These are phyloP conservation scores for Oryza meridionalis DNA, from an alignment of 176 grass and related monocot species.

Conservation along the genomic window DNA sequence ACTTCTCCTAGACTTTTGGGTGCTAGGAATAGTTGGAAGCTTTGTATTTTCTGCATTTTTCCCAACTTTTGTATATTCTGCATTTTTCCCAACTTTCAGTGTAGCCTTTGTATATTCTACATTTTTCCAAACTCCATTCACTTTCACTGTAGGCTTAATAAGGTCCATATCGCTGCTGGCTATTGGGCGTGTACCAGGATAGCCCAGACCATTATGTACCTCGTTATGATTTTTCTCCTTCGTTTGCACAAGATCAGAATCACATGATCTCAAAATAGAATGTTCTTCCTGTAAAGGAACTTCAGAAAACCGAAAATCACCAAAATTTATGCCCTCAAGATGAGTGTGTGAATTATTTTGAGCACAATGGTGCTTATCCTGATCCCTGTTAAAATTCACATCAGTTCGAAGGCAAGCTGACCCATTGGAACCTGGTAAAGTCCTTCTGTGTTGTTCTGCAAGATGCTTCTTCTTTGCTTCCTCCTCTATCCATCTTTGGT, in stretches of 20 bases:
- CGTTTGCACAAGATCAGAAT: constrained; percentile 37
- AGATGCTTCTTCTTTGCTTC: constrained; percentile 78
- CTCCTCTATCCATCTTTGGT: constrained; percentile 82
- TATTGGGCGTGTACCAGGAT: constrained; percentile 31
- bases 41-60: constrained; percentile 54
- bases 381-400: constrained; percentile 37
- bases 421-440: constrained; percentile 38
- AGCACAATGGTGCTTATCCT: constrained; percentile 45
- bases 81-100: constrained; percentile 63
- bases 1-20: constrained; percentile 60
- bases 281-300: constrained; percentile 42
- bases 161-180: constrained; percentile 36
- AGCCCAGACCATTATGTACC: constrained; percentile 39
- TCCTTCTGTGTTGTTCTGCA: constrained; percentile 57
- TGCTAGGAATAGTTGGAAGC: constrained; percentile 42
- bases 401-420: constrained; percentile 19
- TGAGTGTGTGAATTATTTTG: constrained; percentile 40
- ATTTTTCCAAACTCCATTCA: constrained; percentile 65
- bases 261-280: constrained; percentile 32
- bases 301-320: constrained; percentile 76
- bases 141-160: constrained; percentile 46
- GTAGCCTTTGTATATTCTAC: constrained; percentile 40
- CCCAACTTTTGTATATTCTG: constrained; percentile 51
- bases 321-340: constrained; percentile 83
- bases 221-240: constrained; percentile 31